Conservation (phyloP, 768 basidiomycete species). For the Leucosporidium yakuticum region DNA sequence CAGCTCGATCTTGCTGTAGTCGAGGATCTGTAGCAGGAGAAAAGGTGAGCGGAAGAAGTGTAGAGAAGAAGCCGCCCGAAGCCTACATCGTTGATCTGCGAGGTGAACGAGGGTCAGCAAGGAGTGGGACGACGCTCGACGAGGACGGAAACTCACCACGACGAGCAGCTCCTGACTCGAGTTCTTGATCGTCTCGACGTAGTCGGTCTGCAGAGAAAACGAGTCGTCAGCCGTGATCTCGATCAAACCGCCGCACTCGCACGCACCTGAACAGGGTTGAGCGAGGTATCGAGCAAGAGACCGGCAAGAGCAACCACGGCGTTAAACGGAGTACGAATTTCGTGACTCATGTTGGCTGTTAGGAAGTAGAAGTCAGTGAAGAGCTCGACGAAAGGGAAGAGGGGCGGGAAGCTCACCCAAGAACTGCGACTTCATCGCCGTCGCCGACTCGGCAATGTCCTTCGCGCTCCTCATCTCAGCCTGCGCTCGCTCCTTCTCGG, state of each 20-base stretch:
- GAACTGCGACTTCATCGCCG: constrained; percentile 29
- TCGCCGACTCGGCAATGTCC: constrained; percentile 31
- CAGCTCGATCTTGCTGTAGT: constrained; percentile 30
- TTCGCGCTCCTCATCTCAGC: constrained; percentile 29
- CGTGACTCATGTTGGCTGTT: constrained; percentile 2
- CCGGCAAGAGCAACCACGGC: constrained; percentile 27
- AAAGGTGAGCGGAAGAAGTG: too few species aligned
- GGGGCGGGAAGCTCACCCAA: constrained; percentile 7
- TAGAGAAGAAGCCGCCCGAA: background rate
- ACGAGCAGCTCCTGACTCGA: constrained; percentile 29
- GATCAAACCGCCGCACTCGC: too few species aligned
- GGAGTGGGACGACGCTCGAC: too few species aligned
- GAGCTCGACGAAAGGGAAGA: background rate
- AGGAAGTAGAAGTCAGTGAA: background rate
- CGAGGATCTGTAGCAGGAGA: constrained; percentile 20
- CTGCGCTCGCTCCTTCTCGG: constrained; percentile 31
- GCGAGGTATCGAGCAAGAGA: constrained; percentile 26
- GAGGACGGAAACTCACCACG: constrained; percentile 10
- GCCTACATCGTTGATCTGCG: constrained; percentile 9
- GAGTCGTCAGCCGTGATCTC: too few species aligned
- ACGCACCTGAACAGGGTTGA: constrained; percentile 23
- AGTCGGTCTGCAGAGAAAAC: constrained; percentile 25
- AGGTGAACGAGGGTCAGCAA: background rate
- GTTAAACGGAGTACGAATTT: constrained; percentile 35
- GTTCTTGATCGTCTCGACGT: constrained; percentile 35